Evolutionary conservation across 1,284 basidiomycete genomes (phyloP), one percentile per base, ranked within the genome.

Genomic region (Rhodotorula sp.): DNA sequence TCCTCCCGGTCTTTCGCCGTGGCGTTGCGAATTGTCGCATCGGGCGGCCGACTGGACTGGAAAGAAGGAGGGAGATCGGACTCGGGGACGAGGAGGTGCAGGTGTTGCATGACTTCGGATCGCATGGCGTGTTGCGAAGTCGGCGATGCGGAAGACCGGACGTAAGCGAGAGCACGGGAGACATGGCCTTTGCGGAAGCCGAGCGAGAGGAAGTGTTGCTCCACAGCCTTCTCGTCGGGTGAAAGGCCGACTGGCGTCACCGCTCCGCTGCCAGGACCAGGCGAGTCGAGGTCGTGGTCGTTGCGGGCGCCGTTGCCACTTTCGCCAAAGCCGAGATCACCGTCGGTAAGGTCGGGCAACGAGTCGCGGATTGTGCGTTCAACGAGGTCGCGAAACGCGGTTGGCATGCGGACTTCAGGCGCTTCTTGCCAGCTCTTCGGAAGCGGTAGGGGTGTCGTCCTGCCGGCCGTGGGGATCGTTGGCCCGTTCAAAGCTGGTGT

Each of bases 351-450:
- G 9, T 65, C 56, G 6, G 66, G 67, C 22, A 71, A 44, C n/a
- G 65, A 51, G 34, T 64, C 62, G 22, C 71, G 59, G 28, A 75
- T 70, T 6, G 68, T 87, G 30, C 86, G 85, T 80, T 97, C 93
- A 10, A 94, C 90, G 65, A 87, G 81, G 71, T 93, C 91, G 50
- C 94, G 85, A 65, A 96, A 81, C 18, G 81, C 81, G 28, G 83
- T 84, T 1, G 90, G 87, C 90, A 97, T 94, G 78, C 87, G 88
- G 26, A 94, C 92, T 79, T 96, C 93, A 0, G 89, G 88, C 7
- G 86, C 86, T 61, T 86, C 83, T 57, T 85, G 82, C 81, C 89
- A 91, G 65, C 85, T 84, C 31, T 83, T 82, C n/a, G 81, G 78
- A 7, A 81, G 76, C 22, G 75, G 68, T 3, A 51, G 11, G 1